Conservation (phyloP, 2,329 filamentous ascomycete genomes). For the Nectriaceae sp. region DNA sequence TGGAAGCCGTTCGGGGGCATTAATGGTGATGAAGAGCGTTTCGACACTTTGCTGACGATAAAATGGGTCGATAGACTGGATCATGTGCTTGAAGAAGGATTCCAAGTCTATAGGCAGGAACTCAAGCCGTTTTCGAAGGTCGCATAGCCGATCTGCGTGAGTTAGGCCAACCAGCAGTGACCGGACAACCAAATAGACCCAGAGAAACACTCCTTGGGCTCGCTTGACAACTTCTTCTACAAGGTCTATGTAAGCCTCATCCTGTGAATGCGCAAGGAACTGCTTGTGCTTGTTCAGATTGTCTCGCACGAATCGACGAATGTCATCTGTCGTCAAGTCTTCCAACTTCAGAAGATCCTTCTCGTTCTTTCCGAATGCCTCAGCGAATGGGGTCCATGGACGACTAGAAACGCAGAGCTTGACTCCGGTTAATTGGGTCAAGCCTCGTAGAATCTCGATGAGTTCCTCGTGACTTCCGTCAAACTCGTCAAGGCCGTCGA, state of each 20-base stretch:
- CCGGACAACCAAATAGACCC: background rate
- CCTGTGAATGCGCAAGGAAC: background rate
- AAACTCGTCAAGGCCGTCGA: too few relatives aligned
- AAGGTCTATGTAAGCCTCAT: background rate
- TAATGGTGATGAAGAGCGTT: too few relatives aligned
- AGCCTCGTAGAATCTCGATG: too few relatives aligned
- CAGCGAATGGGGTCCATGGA: background rate
- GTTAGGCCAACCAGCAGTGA: background rate
- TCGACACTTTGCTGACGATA: too few relatives aligned
- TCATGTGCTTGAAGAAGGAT: background rate
- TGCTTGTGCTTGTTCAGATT: background rate
- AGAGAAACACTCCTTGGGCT: conserved; percentile 1
- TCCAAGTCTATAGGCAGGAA: background rate
- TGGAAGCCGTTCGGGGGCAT: too few relatives aligned
- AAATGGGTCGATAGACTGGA: too few relatives aligned
- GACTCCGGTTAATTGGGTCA: too few relatives aligned
- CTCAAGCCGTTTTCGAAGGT: background rate
- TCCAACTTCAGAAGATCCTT: background rate
- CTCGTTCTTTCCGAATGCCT: background rate
- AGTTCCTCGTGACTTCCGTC: too few relatives aligned
- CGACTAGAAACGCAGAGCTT: background rate
- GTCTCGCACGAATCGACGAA: background rate
- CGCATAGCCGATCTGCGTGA: background rate
- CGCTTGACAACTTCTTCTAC: background rate
- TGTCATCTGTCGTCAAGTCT: background rate